phyloP scores from a whole-genome alignment of 768 basidiomycete species.

The Suillus hirtellus region DNA sequence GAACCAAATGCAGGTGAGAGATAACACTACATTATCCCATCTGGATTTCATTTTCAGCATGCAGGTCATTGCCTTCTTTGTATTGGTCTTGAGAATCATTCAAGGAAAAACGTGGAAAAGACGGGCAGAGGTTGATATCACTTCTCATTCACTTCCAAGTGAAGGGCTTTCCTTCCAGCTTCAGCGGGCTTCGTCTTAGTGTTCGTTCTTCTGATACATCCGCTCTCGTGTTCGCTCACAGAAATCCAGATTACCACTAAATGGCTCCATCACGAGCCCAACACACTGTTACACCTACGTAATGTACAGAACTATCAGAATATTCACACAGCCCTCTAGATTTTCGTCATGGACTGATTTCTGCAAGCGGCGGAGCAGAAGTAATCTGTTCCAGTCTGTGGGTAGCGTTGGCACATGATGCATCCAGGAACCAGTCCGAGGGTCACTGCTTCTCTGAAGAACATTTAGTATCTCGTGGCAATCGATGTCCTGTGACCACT shows the following conservation, averaged over 20 bases:
- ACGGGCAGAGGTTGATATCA: not conserved
- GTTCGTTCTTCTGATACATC: not conserved
- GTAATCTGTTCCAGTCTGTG: constrained; percentile 61
- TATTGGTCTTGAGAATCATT: constrained; percentile 6
- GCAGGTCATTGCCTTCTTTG: constrained; percentile 9
- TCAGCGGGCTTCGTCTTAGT: not conserved
- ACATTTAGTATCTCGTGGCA: constrained; percentile 9
- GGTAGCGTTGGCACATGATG: constrained; percentile 63
- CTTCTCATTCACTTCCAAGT: not conserved
- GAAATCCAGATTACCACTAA: not conserved
- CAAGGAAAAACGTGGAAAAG: constrained; percentile 10
- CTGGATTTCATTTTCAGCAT: not conserved
- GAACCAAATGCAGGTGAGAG: constrained; percentile 11
- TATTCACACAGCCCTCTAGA: constrained; percentile 13
- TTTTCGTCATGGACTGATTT: constrained; percentile 60
- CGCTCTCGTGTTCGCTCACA: too few species aligned
- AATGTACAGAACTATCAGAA: not conserved
- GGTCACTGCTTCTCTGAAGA: constrained; percentile 55
- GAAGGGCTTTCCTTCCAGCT: not conserved
- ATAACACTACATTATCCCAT: not conserved
- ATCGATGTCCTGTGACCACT: constrained; percentile 28
- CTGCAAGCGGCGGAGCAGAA: constrained; percentile 61
- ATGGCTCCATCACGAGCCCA: not conserved
- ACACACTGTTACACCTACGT: not conserved
- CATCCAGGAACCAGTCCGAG: constrained; percentile 53